Evolutionary conservation across 345 rosid genomes (phyloP).

Genomic region (Microcos paniculata): DNA sequence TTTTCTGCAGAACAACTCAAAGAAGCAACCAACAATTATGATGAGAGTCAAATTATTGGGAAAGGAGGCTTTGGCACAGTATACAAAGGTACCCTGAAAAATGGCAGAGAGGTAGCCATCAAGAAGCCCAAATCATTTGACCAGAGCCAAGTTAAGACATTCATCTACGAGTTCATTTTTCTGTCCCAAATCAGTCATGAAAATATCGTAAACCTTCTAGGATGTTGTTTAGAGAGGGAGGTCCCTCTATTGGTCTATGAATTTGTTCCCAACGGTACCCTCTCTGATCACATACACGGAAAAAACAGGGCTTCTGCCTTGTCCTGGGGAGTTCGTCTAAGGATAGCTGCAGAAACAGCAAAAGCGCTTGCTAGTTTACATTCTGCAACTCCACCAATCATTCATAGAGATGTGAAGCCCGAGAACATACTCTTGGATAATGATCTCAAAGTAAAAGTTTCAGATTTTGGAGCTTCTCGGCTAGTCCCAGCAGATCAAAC

Average conservation of each 20-base stretch:
- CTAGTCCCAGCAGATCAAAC: conserved; percentile 35
- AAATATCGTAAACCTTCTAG: conserved; percentile 41
- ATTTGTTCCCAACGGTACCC: conserved; percentile 39
- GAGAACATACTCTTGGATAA: too few species aligned
- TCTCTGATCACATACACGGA: conserved; percentile 38
- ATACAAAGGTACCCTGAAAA: conserved; percentile 37
- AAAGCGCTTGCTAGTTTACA: conserved; percentile 38
- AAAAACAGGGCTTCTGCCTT: conserved; percentile 18
- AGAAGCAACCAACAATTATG: conserved; percentile 40
- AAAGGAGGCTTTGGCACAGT: conserved; percentile 44
- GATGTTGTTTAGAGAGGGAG: conserved; percentile 44
- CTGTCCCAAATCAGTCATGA: conserved; percentile 44
- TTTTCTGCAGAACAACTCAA: conserved; percentile 33
- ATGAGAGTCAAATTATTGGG: conserved; percentile 31
- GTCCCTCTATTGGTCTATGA: conserved; percentile 49
- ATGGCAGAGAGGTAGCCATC: conserved; percentile 34
- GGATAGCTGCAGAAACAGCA: conserved; percentile 34
- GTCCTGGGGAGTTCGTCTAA: conserved; percentile 34
- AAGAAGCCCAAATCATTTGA: conserved; percentile 42
- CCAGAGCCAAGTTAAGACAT: conserved; percentile 36
- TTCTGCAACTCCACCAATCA: conserved; percentile 34
- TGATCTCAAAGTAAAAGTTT: too few species aligned
- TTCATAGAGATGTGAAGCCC: conserved; percentile 40
- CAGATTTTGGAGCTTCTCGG: too few species aligned
- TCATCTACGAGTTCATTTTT: conserved; percentile 44